Base-by-base conservation (phyloP, 2,329 filamentous ascomycete genomes). In the Colletotrichum navitas region DNA sequence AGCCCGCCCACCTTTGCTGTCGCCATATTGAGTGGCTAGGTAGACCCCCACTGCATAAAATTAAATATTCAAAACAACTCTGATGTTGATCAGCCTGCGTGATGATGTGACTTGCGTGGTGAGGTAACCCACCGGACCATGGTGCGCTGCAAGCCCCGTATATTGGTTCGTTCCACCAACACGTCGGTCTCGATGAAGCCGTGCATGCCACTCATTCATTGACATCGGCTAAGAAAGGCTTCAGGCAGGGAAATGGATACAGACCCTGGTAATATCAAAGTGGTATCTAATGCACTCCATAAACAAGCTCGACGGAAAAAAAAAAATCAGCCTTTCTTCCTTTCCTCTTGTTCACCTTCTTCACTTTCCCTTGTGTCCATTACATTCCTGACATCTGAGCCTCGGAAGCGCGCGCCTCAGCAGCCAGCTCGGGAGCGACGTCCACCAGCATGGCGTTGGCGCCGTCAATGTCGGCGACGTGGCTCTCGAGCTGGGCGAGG, bases 381-480 rank as follows among this genome's bases (percentile, higher is more conserved):
- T 63, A 75, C 43, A 71, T 71, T n/a, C 73, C 75, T 45, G 74
- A 63, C 79, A 86, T 83, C 67, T 84, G 82, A 18, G 77, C 77
- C 73, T 85, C 84, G 4, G 83, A 83, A 1, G 79, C 79, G 71
- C 86, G 80, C 55, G 86, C 84, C 82, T 90, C 88, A 24, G 76
- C 77, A 4, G 85, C 86, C 32, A 90, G 75, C 66, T 86, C 85
- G 21, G 82, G 83, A 10, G 82, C 84, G 5, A 88, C 80, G 26
- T 78, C 82, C 16, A 80, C 83, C 66, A 90, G 80, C 68, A 86
- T 82, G 54, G 75, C 82, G 72, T 85, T 87, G 2, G 89, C 89
- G 5, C 82, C 83, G 66, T 85, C 84, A 47, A 91, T 82, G 77
- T 91, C 90, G 52, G 81, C 83, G 39, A 89, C 82, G 8, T 85